phyloP scores from a whole-genome alignment of 352 stramenopile genomes.

The Pythium insidiosum region DNA sequence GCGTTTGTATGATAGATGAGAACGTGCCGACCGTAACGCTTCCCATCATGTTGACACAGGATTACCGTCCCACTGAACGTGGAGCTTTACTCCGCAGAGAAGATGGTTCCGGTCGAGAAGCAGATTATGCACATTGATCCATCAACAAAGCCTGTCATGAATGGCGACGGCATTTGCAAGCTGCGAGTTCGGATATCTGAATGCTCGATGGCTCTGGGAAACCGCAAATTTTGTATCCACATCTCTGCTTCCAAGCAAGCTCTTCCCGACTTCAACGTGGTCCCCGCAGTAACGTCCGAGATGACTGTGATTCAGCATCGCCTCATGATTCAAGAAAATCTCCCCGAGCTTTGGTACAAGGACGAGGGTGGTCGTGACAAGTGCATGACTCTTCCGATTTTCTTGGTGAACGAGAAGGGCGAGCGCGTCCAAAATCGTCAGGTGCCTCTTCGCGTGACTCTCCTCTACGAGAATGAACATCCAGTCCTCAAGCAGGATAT shows the following conservation, averaged over 20 bases:
- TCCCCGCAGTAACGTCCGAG: constrained; percentile 56
- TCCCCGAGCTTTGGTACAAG: constrained; percentile 85
- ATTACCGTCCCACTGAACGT: constrained; percentile 72
- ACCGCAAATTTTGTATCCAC: constrained; percentile 82
- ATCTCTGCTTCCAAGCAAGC: constrained; percentile 57
- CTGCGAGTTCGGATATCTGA: constrained; percentile 73
- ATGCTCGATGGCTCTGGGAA: constrained; percentile 79
- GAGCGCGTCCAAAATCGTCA: constrained; percentile 65
- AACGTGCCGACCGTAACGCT: too few species aligned
- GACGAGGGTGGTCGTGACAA: constrained; percentile 80
- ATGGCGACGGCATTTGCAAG: constrained; percentile 78
- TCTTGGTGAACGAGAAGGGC: constrained; percentile 72
- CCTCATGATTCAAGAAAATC: constrained; percentile 75
- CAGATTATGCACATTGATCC: constrained; percentile 74
- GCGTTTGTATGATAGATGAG: too few species aligned
- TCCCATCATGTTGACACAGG: too few species aligned
- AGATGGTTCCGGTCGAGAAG: constrained; percentile 77
- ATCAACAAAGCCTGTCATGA: constrained; percentile 71
- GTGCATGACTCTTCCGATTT: constrained; percentile 79
- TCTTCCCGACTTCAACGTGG: constrained; percentile 39
- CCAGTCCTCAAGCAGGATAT: constrained; percentile 94
- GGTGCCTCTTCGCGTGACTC: constrained; percentile 68
- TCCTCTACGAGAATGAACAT: constrained; percentile 86
- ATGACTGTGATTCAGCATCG: constrained; percentile 84
- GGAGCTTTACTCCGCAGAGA: constrained; percentile 76